A percentile compares a stretch with the other conserved stretches of the same genome.
These are phyloP conservation scores for Monosporascus sp. DNA, from an alignment of 2,329 filamentous ascomycete species.

Conservation along the genomic window DNA sequence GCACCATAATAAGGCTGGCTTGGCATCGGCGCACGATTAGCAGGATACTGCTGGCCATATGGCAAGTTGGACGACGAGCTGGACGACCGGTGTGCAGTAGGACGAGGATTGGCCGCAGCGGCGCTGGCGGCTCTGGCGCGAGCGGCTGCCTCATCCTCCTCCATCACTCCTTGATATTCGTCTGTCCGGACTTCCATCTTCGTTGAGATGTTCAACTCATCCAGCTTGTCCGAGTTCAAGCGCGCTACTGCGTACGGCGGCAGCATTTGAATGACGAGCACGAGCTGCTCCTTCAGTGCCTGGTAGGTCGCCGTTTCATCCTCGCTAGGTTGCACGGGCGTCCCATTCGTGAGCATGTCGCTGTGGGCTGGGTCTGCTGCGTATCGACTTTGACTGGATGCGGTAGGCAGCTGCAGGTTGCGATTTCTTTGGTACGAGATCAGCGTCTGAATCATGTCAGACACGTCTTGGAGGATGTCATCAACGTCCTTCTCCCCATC, in stretches of 20 bases:
- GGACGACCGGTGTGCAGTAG: conserved; percentile 29
- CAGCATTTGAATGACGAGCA: conserved; percentile 66
- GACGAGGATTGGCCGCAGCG: conserved; percentile 31
- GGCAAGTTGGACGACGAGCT: conserved; percentile 39
- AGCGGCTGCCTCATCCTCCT: conserved; percentile 67
- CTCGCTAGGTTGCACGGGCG: conserved; percentile 60
- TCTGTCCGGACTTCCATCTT: conserved; percentile 68
- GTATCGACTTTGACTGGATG: conserved; percentile 52
- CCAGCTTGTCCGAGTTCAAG: conserved; percentile 78
- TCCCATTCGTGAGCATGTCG: conserved; percentile 63
- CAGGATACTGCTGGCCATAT: conserved; percentile 41
- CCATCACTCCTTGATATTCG: conserved; percentile 73
- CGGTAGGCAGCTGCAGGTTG: conserved; percentile 59
- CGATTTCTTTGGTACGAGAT: conserved; percentile 76
- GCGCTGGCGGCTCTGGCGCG: conserved; percentile 42
- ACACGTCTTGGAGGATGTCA: conserved; percentile 68
- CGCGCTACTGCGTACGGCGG: conserved; percentile 84
- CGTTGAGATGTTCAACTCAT: conserved; percentile 74
- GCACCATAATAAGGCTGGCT: conserved; percentile 38
- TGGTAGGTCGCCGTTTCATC: conserved; percentile 61
- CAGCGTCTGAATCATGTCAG: conserved; percentile 69
- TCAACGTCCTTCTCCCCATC: conserved; percentile 56
- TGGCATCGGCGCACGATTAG: conserved; percentile 39
- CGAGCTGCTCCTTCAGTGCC: conserved; percentile 67
- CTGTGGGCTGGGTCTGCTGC: conserved; percentile 58